A percentile compares a stretch with the other conserved stretches of the same genome.
phyloP scores from a whole-genome alignment of 352 stramenopile species.

The Phytophthora tentaculata region DNA sequence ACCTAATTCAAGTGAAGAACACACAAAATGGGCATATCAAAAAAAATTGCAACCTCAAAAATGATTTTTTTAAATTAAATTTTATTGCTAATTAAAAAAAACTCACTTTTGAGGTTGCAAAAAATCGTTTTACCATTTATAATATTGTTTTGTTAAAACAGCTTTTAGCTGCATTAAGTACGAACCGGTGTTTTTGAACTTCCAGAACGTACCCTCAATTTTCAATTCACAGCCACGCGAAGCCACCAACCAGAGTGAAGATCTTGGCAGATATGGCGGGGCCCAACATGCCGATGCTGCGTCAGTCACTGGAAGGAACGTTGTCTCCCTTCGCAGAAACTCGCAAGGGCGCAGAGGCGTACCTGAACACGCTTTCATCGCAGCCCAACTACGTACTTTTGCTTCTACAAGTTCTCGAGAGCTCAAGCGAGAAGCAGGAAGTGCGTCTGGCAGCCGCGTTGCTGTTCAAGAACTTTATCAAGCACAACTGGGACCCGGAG shows the following conservation, averaged over 20 bases:
- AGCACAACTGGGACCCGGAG: conserved; percentile 96
- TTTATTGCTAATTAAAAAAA: too few relatives aligned
- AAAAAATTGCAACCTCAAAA: neutral
- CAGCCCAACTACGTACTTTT: conserved; percentile 78
- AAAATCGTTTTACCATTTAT: too few relatives aligned
- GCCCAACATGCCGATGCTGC: conserved; percentile 70
- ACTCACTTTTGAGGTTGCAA: too few relatives aligned
- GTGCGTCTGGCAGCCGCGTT: conserved; percentile 78
- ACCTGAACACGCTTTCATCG: conserved; percentile 60
- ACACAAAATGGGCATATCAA: neutral
- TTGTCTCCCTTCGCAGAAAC: conserved; percentile 75
- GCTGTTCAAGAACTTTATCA: conserved; percentile 99
- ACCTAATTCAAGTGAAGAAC: conserved; percentile 26
- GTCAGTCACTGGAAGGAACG: conserved; percentile 78
- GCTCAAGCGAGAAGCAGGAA: conserved; percentile 55
- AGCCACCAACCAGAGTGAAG: conserved; percentile 15
- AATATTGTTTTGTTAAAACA: too few relatives aligned
- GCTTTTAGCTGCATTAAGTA: too few relatives aligned
- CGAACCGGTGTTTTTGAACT: neutral
- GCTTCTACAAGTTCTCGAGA: conserved; percentile 81
- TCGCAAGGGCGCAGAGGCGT: conserved; percentile 74
- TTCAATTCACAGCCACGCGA: conserved; percentile 15
- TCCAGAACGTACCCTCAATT: conserved; percentile 18
- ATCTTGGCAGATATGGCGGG: conserved; percentile 53
- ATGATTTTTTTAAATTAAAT: too few relatives aligned